Evolutionary conservation across 345 rosid genomes (phyloP).

Genomic region (Brassica rapa): DNA sequence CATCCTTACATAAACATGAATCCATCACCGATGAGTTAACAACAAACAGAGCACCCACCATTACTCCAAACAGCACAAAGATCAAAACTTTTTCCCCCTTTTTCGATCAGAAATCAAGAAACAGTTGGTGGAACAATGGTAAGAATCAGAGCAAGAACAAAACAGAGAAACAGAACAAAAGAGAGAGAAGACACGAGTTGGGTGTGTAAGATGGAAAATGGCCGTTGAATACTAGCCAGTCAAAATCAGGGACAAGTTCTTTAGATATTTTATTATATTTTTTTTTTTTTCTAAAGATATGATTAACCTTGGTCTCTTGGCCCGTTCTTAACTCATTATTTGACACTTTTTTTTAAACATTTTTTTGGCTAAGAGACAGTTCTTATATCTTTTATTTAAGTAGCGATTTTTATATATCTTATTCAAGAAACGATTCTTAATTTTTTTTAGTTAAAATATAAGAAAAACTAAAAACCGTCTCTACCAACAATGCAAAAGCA

Average conservation of each 20-base stretch:
- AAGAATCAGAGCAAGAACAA: conserved; percentile 1
- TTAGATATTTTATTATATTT: conserved; percentile 10
- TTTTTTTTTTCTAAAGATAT: background rate
- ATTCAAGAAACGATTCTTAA: too few species aligned
- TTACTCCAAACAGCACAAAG: conserved; percentile 23
- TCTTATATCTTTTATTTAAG: too few species aligned
- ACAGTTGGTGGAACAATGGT: conserved; percentile 27
- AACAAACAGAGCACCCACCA: conserved; percentile 70
- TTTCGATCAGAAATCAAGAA: background rate
- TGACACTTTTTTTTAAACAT: too few species aligned
- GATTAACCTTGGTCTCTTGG: too few species aligned
- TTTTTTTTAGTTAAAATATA: too few species aligned
- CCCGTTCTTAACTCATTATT: too few species aligned
- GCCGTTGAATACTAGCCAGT: conserved; percentile 43
- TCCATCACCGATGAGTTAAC: conserved; percentile 73
- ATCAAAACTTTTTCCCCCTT: background rate
- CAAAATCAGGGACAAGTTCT: conserved; percentile 27
- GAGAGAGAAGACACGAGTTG: conserved; percentile 11
- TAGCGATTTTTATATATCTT: too few species aligned
- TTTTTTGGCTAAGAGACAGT: too few species aligned
- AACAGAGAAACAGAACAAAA: conserved; percentile 31
- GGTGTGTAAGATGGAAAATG: conserved; percentile 44
- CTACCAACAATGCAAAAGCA: conserved; percentile 36
- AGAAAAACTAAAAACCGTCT: too few species aligned
- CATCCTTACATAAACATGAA: conserved; percentile 65